Evolutionary conservation across 805 yeast genomes (phyloP), one percentile per base, ranked within the genome.

Genomic region (Candida gorgasii): DNA sequence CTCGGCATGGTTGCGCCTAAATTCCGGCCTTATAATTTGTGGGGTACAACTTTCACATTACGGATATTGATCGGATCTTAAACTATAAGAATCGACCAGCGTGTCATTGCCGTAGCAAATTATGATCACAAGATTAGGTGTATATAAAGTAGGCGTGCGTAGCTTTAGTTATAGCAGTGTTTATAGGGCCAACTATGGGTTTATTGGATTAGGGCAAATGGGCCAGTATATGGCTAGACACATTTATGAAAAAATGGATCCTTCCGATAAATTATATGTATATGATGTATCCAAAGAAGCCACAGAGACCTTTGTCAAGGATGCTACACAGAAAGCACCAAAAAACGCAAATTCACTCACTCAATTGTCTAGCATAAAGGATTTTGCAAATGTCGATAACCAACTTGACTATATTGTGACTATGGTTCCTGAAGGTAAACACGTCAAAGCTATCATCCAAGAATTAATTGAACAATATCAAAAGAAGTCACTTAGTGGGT

Each of bases 141-240:
- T 16, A 5, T 36, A 4, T n/a, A 36, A 27, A 16, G 3, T 26
- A n/a, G 23, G 29, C 2, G 8, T 29, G n/a, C 42, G 47, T 33
- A 26, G 15, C 5, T 42, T 45, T 16, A 31, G 36, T 15, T 14
- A 8, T 18, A 24, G 42, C 11, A 24, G 18, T 8, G 5, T 27
- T 12, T 12, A 4, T n/a, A 49, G 36, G 24, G 44, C 48, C 16
- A 58, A 50, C 34, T 76, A 71, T 50, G 82, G 81, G 20, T 76
- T 76, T 59, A 69, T 76, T 31, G 82, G 82, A n/a, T 62, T 77
- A 22, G 82, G 82, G 22, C 75, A 73, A 43, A 76, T 76, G 82
- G 79, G 82, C 40, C 73, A 69, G 40, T 74, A 73, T 49, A 76
- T 76, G 82, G 80, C 80, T 14, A 58, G 65, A 43, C 78, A 76